Evolutionary conservation across 2,329 filamentous ascomycete species (phyloP), one percentile per base, ranked within the genome.

Genomic region (Fusarium anguioides): DNA sequence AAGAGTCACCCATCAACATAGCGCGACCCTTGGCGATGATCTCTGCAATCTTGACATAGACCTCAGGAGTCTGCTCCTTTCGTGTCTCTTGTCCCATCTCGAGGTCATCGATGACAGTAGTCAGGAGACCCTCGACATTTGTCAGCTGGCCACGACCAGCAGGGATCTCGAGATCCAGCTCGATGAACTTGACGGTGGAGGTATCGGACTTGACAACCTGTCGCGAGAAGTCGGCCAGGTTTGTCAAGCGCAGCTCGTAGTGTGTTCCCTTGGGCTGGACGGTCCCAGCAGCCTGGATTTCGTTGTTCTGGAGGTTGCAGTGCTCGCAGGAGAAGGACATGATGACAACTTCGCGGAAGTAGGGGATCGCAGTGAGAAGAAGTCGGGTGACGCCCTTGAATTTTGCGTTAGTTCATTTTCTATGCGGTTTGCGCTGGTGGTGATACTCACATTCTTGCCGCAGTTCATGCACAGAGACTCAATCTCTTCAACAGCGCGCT

Each of bases 281-380:
- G 72, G 94, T 88, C 64, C 94, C 94, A 26, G 96, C 96, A 10
- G 94, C 89, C 77, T 97, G 95, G 72, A 99, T 91, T 74, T 97
- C 95, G 78, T 94, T 94, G 83, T 98, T 97, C 69, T 91, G 89
- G 80, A 95, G 91, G 76, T 89, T 84, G 82, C 96, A 99, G 80
- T 97, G 88, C 8, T 93, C 89, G 83, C 96, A 99, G 69, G 88
- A 87, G 80, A 99, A 99, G 65, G 95, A 98, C 90, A 97, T 97
- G 79, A 99, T 88, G 74, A 99, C 93, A 66, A 99, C 90, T 79
- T 99, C 95, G 81, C 94, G 93, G 84, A 99, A 99, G 85, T 93
- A 98, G 17, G 96, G 96, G 55, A 99, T 97, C 68, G 89, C 89
- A 17, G 96, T 97, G 53, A 99, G 88, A 40, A 99, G 88, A 21